Percentiles rank a stretch among this genome's conserved stretches.
These are phyloP conservation scores for Tribonema minus DNA, from an alignment of 108 stramenopile genomes.

Conservation along the genomic window DNA sequence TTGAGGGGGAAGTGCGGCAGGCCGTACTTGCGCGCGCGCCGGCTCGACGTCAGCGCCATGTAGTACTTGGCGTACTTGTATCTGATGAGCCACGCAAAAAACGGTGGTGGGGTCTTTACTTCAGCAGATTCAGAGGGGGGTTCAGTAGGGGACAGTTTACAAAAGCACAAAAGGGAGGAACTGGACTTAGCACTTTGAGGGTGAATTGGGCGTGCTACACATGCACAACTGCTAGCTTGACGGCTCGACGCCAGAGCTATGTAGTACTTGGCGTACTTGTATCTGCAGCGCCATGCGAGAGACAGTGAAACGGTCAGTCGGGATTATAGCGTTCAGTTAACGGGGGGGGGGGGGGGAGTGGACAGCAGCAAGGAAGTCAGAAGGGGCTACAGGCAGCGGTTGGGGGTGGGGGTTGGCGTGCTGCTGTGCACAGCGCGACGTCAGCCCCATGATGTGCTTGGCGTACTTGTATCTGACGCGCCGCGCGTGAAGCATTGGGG, in stretches of 20 bases:
- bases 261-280: conserved; percentile 48
- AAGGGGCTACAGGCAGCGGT: background rate
- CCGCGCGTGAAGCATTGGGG: too few relatives aligned
- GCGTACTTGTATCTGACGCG: too few relatives aligned
- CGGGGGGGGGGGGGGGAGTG: background rate
- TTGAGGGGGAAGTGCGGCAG: conserved; percentile 50
- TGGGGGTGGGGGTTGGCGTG: too few relatives aligned
- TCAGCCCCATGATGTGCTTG: too few relatives aligned
- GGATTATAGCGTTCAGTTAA: background rate
- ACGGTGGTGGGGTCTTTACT: background rate
- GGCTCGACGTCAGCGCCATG: conserved; percentile 33
- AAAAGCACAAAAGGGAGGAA: background rate
- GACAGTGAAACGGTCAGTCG: background rate
- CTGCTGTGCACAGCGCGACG: too few relatives aligned
- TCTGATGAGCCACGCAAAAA: too few relatives aligned
- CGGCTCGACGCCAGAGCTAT: conserved; percentile 25
- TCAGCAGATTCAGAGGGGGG: background rate
- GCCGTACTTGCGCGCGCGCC: conserved; percentile 37
- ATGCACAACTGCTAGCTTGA: conserved; percentile 5
- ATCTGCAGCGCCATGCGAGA: too few relatives aligned
- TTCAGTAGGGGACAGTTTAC: background rate
- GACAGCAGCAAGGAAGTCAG: background rate
- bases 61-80: conserved; percentile 49
- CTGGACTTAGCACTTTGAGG: conserved; percentile 23
- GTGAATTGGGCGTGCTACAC: conserved; percentile 34